Base-by-base conservation (phyloP, 345 rosid genomes). In the Leavenworthia alabamica region DNA sequence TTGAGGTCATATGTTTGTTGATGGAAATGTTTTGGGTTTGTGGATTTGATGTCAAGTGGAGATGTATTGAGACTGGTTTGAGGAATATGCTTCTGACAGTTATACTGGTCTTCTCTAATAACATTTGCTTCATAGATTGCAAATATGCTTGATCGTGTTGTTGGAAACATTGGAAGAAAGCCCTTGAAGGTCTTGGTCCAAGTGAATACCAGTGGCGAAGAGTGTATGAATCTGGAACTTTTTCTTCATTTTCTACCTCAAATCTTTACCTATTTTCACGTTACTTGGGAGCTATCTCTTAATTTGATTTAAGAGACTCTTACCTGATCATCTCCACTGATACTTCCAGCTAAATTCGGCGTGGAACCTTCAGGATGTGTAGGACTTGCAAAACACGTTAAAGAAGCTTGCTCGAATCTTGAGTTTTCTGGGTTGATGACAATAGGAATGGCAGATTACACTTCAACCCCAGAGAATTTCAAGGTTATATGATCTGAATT, bases 191-290 rank as follows among this genome's bases (percentile, higher is more conserved):
- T 93, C 47, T 74, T 87, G 45, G 76, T 93, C 71, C 99, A 93
- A 82, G 96, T 93, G 64, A 89, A 93, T 69, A 93, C 99, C 50
- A 89, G 99, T 68, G 96, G 97, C 12, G 97, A 93, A 84, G 91
- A 87, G 71, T 93, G 99, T 93, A 67, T 81, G 99, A 48, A 41
- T 22, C 56, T 49, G 13, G 7, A 36, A 56, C 16, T 5, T 43
- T 15, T 48, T 42, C 7, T 33, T 35, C 4, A 4, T 3, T 11
- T 11, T 37, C 2, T 6, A 39, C 7, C 41, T 29, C 14, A 36
- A 19, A 6, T 32, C 24, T 44, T 36, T 56, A 7, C 24, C 46
- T 11, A 23, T 29, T 39, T 56, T 27, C 9, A 43, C 16, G 1
- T 26, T 36, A 50, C 32, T 58, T 41, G 0, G 0, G 7, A 4